Percentiles rank a stretch among this genome's conserved stretches.
Evolutionary conservation across 805 yeast species (phyloP).

Genomic region (Candida xyloterini): DNA sequence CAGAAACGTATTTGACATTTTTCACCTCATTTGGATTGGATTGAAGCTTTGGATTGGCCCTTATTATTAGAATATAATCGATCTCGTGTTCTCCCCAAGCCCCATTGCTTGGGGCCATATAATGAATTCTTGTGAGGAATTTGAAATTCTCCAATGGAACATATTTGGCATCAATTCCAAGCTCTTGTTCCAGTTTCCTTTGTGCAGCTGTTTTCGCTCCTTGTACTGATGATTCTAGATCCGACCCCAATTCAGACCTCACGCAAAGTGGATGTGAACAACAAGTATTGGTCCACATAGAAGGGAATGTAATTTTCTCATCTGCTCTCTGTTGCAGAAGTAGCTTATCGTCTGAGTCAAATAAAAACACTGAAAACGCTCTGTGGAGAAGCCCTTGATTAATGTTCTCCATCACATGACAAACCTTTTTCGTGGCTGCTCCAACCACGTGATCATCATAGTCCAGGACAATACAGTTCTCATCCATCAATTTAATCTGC

Average conservation of each 20-base stretch:
- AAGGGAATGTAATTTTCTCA: constrained; percentile 95
- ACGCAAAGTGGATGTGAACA: constrained; percentile 96
- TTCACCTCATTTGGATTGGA: constrained; percentile 83
- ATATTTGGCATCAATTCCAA: constrained; percentile 67
- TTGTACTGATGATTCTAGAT: constrained; percentile 55
- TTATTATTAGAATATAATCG: constrained; percentile 85
- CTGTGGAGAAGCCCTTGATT: constrained; percentile 85
- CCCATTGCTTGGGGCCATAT: constrained; percentile 78
- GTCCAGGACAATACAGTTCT: constrained; percentile 90
- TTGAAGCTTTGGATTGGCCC: constrained; percentile 44
- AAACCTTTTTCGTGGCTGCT: constrained; percentile 88
- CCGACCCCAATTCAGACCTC: constrained; percentile 70
- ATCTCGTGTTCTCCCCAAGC: constrained; percentile 97
- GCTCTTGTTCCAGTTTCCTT: constrained; percentile 88
- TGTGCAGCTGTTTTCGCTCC: constrained; percentile 90
- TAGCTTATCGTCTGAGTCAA: constrained; percentile 71
- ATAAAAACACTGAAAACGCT: constrained; percentile 93
- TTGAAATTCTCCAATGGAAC: constrained; percentile 67
- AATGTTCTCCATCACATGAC: constrained; percentile 86
- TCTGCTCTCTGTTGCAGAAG: constrained; percentile 93
- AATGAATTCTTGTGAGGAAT: constrained; percentile 90
- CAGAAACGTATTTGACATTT: constrained; percentile 72
- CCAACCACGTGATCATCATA: constrained; percentile 85
- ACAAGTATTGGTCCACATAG: constrained; percentile 98
- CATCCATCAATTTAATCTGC: constrained; percentile 94